Base-by-base conservation (phyloP, 441 rosid species). In the Dalechampia spathulata region DNA sequence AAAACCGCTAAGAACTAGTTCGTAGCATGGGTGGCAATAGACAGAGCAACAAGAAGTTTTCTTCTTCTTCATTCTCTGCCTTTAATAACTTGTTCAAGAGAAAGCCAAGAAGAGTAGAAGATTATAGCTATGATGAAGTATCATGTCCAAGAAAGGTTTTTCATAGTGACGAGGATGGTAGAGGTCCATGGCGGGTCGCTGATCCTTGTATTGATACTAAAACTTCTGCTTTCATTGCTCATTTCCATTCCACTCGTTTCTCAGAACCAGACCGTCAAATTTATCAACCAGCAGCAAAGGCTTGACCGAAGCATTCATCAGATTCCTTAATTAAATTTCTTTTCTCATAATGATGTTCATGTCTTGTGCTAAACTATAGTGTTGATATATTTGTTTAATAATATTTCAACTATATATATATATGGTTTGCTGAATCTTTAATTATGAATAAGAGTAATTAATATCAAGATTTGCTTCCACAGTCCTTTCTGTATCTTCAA, bases 171-270 rank as follows among this genome's bases (percentile, higher is more conserved):
- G 62, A 58, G 37, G 87, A 81, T 25, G 92, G 86, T 56, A 70
- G 63, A 8, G 77, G 78, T 20, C 60, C 51, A 19, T 74, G 76
- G 63, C 65, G 52, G 55, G 83, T 80, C 40, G 83, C 82, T 2
- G 90, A 82, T 73, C 92, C 92, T 34, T 78, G 87, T n/a, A 79
- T 91, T 23, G 83, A 91, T 72, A 60, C 67, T 12, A 86, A 68
- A 71, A 90, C 93, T 40, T 47, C 76, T 0, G 81, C 57, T 53
- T 86, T 83, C 69, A 86, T 86, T 4, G 76, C 75, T 34, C 75
- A 71, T 56, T 74, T 83, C 70, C 85, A 76, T 38, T 64, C 71
- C 17, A 65, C 72, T 49, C 77, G 74, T 2, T 43, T 76, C 74
- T 63, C 76, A 0, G 83, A 80, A 58, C 63, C 83, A 12, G 75